These are phyloP conservation scores for Creolimax fragrantissima DNA, from an alignment of 78 protist species.

Conservation along the genomic window DNA sequence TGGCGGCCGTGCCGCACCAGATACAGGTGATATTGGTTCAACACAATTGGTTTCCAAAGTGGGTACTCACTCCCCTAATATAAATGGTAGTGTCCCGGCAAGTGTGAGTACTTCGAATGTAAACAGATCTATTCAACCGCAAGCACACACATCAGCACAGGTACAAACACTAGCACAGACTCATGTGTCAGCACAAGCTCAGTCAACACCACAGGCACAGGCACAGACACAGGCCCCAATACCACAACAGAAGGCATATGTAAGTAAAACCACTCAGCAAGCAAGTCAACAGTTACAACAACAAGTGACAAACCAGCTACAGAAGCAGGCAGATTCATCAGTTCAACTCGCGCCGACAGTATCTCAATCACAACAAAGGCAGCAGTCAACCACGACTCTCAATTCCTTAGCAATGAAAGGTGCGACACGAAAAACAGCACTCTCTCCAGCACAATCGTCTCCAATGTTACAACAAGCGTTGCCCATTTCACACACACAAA, in stretches of 20 bases:
- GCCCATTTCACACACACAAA: too few species aligned
- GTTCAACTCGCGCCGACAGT: background rate
- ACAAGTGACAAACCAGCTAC: background rate
- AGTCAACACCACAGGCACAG: background rate
- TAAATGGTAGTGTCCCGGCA: background rate
- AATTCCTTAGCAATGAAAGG: too few species aligned
- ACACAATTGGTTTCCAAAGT: background rate
- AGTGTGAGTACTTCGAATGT: background rate
- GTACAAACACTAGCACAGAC: background rate
- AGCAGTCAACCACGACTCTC: too few species aligned
- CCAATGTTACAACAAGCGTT: too few species aligned
- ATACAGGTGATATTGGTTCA: background rate
- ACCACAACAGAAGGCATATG: background rate
- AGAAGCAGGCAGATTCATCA: background rate
- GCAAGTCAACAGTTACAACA: background rate
- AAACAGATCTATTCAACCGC: background rate
- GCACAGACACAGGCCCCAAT: background rate
- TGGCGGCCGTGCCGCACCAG: background rate
- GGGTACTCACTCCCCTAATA: background rate
- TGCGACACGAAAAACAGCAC: too few species aligned
- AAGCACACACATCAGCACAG: background rate
- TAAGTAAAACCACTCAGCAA: background rate
- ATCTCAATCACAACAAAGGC: background rate
- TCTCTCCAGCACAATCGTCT: too few species aligned
- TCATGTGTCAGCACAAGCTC: background rate